Percentiles rank a stretch among this genome's conserved stretches.
Evolutionary conservation across 179 eudicot genomes (phyloP).

Genomic region (Corrigiola litoralis): DNA sequence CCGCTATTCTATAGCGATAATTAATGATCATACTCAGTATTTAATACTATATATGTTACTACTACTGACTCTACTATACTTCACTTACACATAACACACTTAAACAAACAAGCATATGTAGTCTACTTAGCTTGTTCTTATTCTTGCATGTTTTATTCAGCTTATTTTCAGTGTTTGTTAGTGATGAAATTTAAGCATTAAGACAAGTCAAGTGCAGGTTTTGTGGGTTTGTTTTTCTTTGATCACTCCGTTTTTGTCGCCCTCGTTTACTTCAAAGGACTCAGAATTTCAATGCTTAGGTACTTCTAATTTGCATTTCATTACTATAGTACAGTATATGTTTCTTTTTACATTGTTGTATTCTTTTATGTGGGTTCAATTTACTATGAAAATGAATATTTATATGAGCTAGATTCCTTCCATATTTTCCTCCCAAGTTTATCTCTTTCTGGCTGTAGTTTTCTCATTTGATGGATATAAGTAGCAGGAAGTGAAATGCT

Average conservation of each 20-base stretch:
- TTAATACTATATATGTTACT: too few relatives aligned
- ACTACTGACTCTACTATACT: too few relatives aligned
- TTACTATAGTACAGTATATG: background rate
- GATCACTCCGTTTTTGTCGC: slow-evolving; percentile 19
- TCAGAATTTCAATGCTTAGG: slow-evolving; percentile 28
- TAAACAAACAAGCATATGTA: slow-evolving; percentile 5
- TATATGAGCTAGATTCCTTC: slow-evolving; percentile 14
- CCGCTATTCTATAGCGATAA: too few relatives aligned
- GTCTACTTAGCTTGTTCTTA: background rate
- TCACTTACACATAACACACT: background rate
- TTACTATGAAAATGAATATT: slow-evolving; percentile 14
- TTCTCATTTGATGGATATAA: slow-evolving; percentile 20
- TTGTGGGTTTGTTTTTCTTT: slow-evolving; percentile 19
- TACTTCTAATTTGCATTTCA: slow-evolving; percentile 17
- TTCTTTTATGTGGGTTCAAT: slow-evolving; percentile 23
- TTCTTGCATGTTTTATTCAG: slow-evolving; percentile 1
- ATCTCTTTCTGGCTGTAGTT: slow-evolving; percentile 21
- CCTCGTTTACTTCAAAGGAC: slow-evolving; percentile 34
- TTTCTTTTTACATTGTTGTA: slow-evolving; percentile 9
- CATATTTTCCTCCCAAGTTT: slow-evolving; percentile 18
- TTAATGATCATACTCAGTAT: too few relatives aligned
- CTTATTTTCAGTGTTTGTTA: slow-evolving; percentile 30
- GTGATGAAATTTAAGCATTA: slow-evolving; percentile 12
- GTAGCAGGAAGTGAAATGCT: background rate
- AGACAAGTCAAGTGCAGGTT: slow-evolving; percentile 13